Evolutionary conservation across 805 yeast genomes (phyloP), one percentile per base, ranked within the genome.

Genomic region (Jamesozyma gamospora): DNA sequence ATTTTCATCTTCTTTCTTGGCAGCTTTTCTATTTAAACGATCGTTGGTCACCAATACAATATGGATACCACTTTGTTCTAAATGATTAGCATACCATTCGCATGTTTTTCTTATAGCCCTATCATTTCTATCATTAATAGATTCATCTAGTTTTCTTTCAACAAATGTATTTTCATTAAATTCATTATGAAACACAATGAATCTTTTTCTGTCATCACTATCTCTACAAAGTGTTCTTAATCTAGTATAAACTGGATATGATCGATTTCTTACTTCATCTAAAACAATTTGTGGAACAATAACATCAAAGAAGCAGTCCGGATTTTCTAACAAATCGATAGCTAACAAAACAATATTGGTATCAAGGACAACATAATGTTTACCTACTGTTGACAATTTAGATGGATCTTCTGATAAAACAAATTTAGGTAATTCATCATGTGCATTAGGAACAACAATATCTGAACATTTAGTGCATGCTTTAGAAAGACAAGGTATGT

Each of bases 281-380:
- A 92, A 67, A 2, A 86, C 96, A 6, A 94, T 82, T 58, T 92
- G 98, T 1, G 97, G 95, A n/a, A 92, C 66, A 41, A 92, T 80
- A 14, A 88, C 95, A 62, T 92, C 97, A 53, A 72, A 80, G 54
- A 92, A 84, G 39, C 83, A 80, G 25, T 73, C 70, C 16, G 70
- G 69, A 51, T 77, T 79, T 60, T 92, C 99, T 41, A 92, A 64
- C 43, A 92, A 65, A 60, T 92, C 99, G 45, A 92, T 90, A 5
- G 95, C 90, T 55, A 79, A 82, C 45, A 92, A 65, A 1, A 83
- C 80, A 47, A 92, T 79, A 55, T 92, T 90, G 2, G 97, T 86
- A 58, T 92, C 98, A 8, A 88, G 59, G 1, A 92, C 75, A 8
- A 82, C 67, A 53, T 92, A 92, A 56, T 92, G 97, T n/a, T 68